A percentile compares a stretch with the other conserved stretches of the same genome.
Conservation (phyloP, 352 stramenopile species). For the Sclerospora graminicola region DNA sequence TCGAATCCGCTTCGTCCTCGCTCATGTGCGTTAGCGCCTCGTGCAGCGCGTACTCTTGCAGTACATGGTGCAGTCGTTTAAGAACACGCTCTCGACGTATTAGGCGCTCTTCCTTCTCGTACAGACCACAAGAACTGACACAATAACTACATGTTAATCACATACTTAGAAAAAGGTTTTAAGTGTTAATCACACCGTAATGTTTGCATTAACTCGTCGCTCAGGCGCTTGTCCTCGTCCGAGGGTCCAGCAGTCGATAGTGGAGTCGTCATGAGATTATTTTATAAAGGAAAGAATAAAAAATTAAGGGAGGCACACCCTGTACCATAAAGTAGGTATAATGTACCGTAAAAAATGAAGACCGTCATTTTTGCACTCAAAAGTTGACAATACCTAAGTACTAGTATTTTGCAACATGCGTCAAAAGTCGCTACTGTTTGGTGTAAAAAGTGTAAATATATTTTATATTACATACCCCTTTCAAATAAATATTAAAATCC, state of each 20-base stretch:
- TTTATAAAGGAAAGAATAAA: too few species aligned
- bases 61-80: slow-evolving; percentile 40
- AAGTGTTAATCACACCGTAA: slow-evolving; percentile 25
- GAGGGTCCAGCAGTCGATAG: slow-evolving; percentile 62
- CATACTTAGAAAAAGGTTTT: neutral
- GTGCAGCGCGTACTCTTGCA: slow-evolving; percentile 74
- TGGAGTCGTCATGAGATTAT: slow-evolving; percentile 66
- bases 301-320: too few species aligned
- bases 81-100: slow-evolving; percentile 55
- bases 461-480: too few species aligned
- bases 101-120: slow-evolving; percentile 65
- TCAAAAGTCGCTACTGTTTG: too few species aligned
- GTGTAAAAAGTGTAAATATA: too few species aligned
- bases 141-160: neutral
- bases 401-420: too few species aligned
- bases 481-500: too few species aligned
- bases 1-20: slow-evolving; percentile 17
- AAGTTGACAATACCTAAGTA: too few species aligned
- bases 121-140: slow-evolving; percentile 45
- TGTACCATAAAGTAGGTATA: too few species aligned
- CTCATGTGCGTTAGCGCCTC: slow-evolving; percentile 14
- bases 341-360: too few species aligned
- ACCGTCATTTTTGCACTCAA: too few species aligned
- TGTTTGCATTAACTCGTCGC: slow-evolving; percentile 51
- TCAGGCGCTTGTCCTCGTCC: slow-evolving; percentile 54